A percentile compares a stretch with the other conserved stretches of the same genome.
Evolutionary conservation across 495 filamentous ascomycete species (phyloP).

Genomic region (Extremus antarcticus): DNA sequence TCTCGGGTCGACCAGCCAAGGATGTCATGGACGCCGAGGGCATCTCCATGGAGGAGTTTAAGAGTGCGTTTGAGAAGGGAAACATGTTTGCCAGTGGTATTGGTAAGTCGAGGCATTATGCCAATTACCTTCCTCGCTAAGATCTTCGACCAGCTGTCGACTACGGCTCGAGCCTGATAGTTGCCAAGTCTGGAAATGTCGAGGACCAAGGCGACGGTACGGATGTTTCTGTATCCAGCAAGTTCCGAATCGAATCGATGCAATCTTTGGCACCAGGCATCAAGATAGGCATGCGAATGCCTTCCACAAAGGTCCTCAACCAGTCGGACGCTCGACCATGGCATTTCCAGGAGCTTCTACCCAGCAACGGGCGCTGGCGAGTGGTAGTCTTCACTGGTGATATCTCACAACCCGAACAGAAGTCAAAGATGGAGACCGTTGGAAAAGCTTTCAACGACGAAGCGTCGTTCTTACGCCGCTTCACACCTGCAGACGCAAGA

Average conservation of each 20-base stretch:
- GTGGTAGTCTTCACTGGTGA: constrained; percentile 57
- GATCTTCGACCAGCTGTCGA: constrained; percentile 22
- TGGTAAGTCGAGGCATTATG: neutral
- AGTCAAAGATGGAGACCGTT: constrained; percentile 36
- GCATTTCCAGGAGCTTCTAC: constrained; percentile 31
- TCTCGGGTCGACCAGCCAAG: constrained; percentile 27
- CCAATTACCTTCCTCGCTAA: too few relatives aligned
- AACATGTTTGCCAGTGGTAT: constrained; percentile 26
- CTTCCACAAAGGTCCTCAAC: constrained; percentile 26
- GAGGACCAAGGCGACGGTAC: constrained; percentile 36
- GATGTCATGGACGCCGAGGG: constrained; percentile 51
- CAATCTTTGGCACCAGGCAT: constrained; percentile 25
- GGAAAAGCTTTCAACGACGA: constrained; percentile 31
- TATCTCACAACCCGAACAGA: constrained; percentile 37
- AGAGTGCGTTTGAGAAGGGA: constrained; percentile 31
- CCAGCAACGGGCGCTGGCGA: constrained; percentile 51
- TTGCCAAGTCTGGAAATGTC: constrained; percentile 22
- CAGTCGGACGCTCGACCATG: constrained; percentile 26
- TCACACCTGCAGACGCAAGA: constrained; percentile 33
- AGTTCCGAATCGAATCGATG: constrained; percentile 21
- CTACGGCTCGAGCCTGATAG: constrained; percentile 27
- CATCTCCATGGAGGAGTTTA: constrained; percentile 43
- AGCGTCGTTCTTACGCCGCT: constrained; percentile 32
- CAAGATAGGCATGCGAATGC: constrained; percentile 26
- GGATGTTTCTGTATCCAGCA: constrained; percentile 29